Evolutionary conservation across 805 yeast genomes (phyloP).

Genomic region (Cyberlindnera mrakii): DNA sequence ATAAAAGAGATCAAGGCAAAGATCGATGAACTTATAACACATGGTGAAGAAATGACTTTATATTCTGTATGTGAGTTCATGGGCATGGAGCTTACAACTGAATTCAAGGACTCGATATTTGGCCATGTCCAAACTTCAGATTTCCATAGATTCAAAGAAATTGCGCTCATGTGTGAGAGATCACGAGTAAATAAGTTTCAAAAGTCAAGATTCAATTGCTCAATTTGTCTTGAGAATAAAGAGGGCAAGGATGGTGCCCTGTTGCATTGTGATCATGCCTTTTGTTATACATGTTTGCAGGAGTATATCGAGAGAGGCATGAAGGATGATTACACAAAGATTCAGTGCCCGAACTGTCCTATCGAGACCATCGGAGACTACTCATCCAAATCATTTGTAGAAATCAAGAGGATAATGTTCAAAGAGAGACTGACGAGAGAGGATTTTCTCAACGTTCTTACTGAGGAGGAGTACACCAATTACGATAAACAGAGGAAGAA

Average conservation of each 20-base stretch:
- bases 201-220: conserved; percentile 39
- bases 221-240: conserved; percentile 46
- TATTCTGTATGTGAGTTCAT: not conserved
- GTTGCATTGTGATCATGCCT: conserved; percentile 41
- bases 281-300: conserved; percentile 41
- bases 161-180: conserved; percentile 19
- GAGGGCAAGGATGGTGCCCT: conserved; percentile 37
- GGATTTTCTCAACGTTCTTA: conserved; percentile 29
- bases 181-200: conserved; percentile 26
- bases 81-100: not conserved
- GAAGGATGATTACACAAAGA: conserved; percentile 20
- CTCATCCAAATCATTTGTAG: conserved; percentile 19
- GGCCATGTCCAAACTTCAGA: not conserved
- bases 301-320: conserved; percentile 30
- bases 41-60: conserved; percentile 5
- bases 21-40: not conserved
- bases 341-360: conserved; percentile 53
- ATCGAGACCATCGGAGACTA: conserved; percentile 17
- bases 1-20: not conserved
- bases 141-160: not conserved
- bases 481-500: conserved; percentile 33
- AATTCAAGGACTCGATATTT: not conserved
- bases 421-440: conserved; percentile 33
- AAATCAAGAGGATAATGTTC: conserved; percentile 34
- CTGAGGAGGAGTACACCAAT: conserved; percentile 26